Percentiles rank a stretch among this genome's conserved stretches.
Conservation (phyloP, 495 filamentous ascomycete genomes). For the Parathielavia hyrcaniae region DNA sequence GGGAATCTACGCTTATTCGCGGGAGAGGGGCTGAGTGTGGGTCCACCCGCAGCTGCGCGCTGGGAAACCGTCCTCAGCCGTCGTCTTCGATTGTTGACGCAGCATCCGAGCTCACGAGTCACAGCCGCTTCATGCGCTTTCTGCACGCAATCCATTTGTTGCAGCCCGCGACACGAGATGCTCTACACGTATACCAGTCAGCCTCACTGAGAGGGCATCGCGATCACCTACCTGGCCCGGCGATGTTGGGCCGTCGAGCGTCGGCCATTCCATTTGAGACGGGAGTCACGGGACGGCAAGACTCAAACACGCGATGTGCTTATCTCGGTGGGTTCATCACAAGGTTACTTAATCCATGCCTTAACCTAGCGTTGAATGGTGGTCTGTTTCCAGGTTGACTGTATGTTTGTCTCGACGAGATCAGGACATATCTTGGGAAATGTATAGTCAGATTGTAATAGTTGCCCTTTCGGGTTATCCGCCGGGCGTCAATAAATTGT, state of each 20-base stretch:
- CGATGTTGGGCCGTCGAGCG: neutral
- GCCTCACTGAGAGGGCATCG: neutral
- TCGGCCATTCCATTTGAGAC: neutral
- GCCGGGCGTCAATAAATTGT: too few species aligned
- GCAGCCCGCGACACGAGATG: neutral
- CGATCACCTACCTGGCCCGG: neutral
- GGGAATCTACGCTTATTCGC: slow-evolving; percentile 1
- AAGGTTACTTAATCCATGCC: too few species aligned
- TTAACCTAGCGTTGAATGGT: too few species aligned
- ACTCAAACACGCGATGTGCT: too few species aligned
- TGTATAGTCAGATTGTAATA: too few species aligned
- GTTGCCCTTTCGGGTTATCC: too few species aligned
- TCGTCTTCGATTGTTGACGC: slow-evolving; percentile 16
- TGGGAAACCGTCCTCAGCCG: slow-evolving; percentile 11
- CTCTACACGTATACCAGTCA: slow-evolving; percentile 6
- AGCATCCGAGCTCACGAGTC: slow-evolving; percentile 14
- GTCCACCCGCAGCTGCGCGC: neutral
- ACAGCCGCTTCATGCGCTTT: slow-evolving; percentile 1
- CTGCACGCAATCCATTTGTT: slow-evolving; percentile 18
- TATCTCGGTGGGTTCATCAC: too few species aligned
- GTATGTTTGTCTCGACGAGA: too few species aligned
- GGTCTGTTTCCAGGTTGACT: too few species aligned
- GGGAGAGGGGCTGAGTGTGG: slow-evolving; percentile 1
- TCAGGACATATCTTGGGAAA: too few species aligned
- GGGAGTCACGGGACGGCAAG: too few species aligned